Conservation (phyloP, 192 early-diverging fungal species). For the Obelidium mucronatum region DNA sequence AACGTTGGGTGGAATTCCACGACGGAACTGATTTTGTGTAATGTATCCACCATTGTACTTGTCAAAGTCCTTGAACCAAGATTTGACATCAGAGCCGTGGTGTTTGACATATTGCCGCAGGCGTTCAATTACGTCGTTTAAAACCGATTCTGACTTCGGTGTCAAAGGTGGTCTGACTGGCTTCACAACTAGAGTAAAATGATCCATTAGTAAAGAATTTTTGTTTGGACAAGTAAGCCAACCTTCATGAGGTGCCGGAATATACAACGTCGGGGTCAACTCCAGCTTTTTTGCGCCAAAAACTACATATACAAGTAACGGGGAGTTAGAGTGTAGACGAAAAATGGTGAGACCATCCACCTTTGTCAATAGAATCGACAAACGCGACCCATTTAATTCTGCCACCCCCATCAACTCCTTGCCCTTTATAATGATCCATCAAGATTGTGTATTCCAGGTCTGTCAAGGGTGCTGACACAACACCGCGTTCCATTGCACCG, state of each 20-base stretch:
- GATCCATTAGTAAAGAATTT: not conserved
- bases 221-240: not conserved
- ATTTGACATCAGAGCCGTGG: slow-evolving; percentile 64
- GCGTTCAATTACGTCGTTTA: slow-evolving; percentile 51
- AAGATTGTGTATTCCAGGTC: slow-evolving; percentile 47
- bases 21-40: slow-evolving; percentile 62
- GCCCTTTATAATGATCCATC: slow-evolving; percentile 38
- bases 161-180: slow-evolving; percentile 49
- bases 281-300: slow-evolving; percentile 58
- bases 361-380: slow-evolving; percentile 62
- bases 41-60: slow-evolving; percentile 62
- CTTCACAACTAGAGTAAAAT: slow-evolving; percentile 44
- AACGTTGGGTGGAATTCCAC: slow-evolving; percentile 59
- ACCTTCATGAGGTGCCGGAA: slow-evolving; percentile 52
- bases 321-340: too few species aligned
- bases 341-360: slow-evolving; percentile 35
- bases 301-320: slow-evolving; percentile 49
- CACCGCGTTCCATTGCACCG: slow-evolving; percentile 50
- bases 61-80: slow-evolving; percentile 70
- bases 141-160: slow-evolving; percentile 39
- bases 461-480: slow-evolving; percentile 43
- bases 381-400: slow-evolving; percentile 58
- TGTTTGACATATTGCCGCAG: slow-evolving; percentile 57
- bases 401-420: slow-evolving; percentile 4
- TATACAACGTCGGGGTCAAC: slow-evolving; percentile 50